Evolutionary conservation across 176 grass and related monocot genomes (phyloP).

Genomic region (Microstegium vimineum): DNA sequence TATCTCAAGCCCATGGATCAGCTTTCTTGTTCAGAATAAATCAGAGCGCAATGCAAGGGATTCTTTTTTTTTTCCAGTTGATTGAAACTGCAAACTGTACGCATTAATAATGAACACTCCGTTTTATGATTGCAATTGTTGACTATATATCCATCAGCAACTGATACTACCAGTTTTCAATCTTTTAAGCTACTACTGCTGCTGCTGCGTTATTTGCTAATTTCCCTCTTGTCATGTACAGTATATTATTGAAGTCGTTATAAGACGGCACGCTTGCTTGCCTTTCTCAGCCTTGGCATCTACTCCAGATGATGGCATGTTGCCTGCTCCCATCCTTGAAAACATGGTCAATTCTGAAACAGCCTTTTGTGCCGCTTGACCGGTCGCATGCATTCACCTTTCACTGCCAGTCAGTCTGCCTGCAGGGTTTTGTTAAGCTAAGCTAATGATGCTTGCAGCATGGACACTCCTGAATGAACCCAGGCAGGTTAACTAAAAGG

Average conservation of each 20-base stretch:
- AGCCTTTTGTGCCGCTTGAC: slow-evolving; percentile 28
- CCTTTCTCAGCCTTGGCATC: slow-evolving; percentile 25
- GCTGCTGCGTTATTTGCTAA: neutral
- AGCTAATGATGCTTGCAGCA: slow-evolving; percentile 41
- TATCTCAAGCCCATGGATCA: neutral
- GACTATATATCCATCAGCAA: neutral
- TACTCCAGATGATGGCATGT: slow-evolving; percentile 19
- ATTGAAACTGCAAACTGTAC: neutral
- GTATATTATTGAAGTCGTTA: neutral
- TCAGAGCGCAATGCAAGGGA: too few species aligned
- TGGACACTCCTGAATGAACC: slow-evolving; percentile 7
- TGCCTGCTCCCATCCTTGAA: neutral
- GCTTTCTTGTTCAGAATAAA: too few species aligned
- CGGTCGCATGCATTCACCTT: slow-evolving; percentile 13
- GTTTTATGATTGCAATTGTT: neutral
- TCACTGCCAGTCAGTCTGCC: neutral
- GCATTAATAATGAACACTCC: neutral
- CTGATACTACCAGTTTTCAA: neutral
- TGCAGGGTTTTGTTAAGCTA: neutral
- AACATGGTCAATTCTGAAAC: slow-evolving; percentile 28
- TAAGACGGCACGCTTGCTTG: neutral
- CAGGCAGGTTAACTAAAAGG: slow-evolving; percentile 18
- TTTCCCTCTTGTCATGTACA: neutral
- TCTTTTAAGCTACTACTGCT: slow-evolving; percentile 13
- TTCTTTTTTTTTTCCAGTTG: too few species aligned